phyloP scores from a whole-genome alignment of 306 rosid species.

The Acacia crassicarpa region DNA sequence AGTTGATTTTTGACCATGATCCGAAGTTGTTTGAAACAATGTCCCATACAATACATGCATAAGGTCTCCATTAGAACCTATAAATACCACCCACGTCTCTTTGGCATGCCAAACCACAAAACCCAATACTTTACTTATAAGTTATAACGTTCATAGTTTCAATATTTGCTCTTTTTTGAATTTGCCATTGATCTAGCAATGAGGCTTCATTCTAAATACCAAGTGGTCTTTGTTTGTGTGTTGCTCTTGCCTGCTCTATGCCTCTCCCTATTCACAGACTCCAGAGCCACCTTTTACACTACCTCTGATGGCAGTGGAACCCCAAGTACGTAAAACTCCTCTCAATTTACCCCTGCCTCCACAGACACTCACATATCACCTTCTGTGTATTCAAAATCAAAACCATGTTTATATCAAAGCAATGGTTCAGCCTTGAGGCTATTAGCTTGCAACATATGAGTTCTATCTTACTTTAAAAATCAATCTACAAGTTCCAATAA shows the following conservation, averaged over 20 bases:
- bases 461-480: neutral
- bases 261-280: slow-evolving; percentile 49
- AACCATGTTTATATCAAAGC: neutral
- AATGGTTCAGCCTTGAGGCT: neutral
- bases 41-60: neutral
- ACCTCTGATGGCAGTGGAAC: slow-evolving; percentile 77
- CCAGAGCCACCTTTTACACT: slow-evolving; percentile 81
- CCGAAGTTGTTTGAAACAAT: neutral
- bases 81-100: slow-evolving; percentile 44
- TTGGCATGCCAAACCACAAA: slow-evolving; percentile 36
- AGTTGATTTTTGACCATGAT: too few relatives aligned
- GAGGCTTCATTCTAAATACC: slow-evolving; percentile 36
- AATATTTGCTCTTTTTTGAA: neutral
- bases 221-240: slow-evolving; percentile 34
- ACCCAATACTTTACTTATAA: neutral
- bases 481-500: too few relatives aligned
- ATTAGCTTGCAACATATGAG: neutral
- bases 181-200: slow-evolving; percentile 24
- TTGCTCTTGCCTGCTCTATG: slow-evolving; percentile 56
- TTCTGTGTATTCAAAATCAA: neutral
- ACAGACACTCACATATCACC: neutral
- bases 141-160: neutral
- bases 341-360: too few relatives aligned
- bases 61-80: slow-evolving; percentile 30
- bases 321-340: slow-evolving; percentile 50